Conservation (phyloP, 2,329 filamentous ascomycete genomes). For the Verticillium alfalfae region DNA sequence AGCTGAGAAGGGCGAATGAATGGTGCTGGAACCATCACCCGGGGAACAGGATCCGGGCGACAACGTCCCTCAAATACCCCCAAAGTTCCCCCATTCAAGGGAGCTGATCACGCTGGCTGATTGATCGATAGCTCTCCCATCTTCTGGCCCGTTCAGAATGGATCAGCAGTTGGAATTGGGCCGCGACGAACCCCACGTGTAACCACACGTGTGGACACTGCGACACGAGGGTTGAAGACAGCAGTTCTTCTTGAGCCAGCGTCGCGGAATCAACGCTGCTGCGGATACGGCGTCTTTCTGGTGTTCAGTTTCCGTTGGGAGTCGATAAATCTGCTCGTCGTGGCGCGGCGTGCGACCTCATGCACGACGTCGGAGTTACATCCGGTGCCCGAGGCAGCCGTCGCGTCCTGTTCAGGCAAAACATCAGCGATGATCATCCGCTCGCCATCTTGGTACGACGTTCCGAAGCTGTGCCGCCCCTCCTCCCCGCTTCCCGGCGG, state of each 20-base stretch:
- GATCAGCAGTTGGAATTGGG: background rate
- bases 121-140: background rate
- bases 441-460: background rate
- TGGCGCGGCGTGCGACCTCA: background rate
- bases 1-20: background rate
- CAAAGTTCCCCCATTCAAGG: background rate
- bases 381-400: background rate
- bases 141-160: background rate
- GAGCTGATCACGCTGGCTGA: background rate
- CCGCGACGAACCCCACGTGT: background rate
- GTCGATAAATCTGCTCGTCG: background rate
- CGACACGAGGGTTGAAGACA: conserved; percentile 1
- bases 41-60: background rate
- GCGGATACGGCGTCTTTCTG: background rate
- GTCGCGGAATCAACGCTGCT: background rate
- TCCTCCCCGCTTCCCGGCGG: background rate
- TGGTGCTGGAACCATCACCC: background rate
- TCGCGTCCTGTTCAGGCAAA: background rate
- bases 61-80: background rate
- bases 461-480: background rate
- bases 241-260: background rate
- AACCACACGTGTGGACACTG: background rate
- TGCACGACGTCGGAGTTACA: background rate
- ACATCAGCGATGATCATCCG: background rate
- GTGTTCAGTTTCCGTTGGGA: background rate